phyloP scores from a whole-genome alignment of 768 basidiomycete species.

The Albatrellus ellisii region DNA sequence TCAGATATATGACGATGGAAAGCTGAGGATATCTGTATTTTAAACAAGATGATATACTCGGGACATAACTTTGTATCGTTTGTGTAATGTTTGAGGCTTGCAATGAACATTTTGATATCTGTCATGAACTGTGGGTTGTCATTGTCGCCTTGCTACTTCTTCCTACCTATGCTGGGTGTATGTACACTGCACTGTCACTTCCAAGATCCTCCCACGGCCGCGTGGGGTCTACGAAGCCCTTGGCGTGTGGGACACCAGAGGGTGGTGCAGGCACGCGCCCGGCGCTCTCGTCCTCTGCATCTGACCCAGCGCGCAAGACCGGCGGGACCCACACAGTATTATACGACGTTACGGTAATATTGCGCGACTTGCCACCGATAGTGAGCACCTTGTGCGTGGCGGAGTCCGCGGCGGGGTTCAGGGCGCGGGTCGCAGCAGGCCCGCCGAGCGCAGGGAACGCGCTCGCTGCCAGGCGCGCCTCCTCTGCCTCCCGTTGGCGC shows the following conservation, averaged over 20 bases:
- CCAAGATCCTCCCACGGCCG: constrained; percentile 7
- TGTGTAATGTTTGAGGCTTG: too few species aligned
- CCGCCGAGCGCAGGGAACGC: constrained; percentile 8
- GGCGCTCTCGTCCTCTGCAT: neutral
- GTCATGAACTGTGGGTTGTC: too few species aligned
- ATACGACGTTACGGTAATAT: constrained; percentile 5
- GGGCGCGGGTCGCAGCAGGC: neutral
- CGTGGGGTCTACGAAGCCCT: constrained; percentile 5
- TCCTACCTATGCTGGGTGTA: too few species aligned
- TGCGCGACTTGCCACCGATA: constrained; percentile 2
- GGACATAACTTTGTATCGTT: too few species aligned
- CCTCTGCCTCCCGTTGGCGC: constrained; percentile 1
- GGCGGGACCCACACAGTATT: neutral
- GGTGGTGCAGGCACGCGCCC: constrained; percentile 6
- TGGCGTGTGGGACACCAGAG: constrained; percentile 4
- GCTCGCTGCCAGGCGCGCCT: constrained; percentile 3
- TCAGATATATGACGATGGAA: too few species aligned
- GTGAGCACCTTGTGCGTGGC: constrained; percentile 5
- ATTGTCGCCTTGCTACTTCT: too few species aligned
- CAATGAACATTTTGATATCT: too few species aligned
- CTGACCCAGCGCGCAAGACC: too few species aligned
- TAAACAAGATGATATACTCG: too few species aligned
- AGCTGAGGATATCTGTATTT: too few species aligned
- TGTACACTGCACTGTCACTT: constrained; percentile 3
- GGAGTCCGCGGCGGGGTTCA: neutral